Conservation (phyloP, 2,329 filamentous ascomycete species). For the Lachnellula hyalina region DNA sequence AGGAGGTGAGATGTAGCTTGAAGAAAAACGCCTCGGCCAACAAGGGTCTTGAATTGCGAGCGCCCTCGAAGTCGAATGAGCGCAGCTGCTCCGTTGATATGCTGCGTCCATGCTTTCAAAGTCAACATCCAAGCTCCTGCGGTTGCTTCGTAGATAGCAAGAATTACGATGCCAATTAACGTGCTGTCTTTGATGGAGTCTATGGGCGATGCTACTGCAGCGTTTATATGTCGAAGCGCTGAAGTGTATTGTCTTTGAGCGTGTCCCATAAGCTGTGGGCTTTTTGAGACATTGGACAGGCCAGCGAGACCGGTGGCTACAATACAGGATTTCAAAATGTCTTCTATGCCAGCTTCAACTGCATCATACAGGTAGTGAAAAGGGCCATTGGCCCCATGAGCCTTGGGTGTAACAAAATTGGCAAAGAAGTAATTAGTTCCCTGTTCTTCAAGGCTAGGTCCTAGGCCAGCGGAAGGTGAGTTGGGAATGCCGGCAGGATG, state of each 20-base stretch:
- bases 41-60: conserved; percentile 41
- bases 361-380: conserved; percentile 2
- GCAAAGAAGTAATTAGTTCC: conserved; percentile 11
- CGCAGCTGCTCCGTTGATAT: conserved; percentile 47
- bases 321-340: conserved; percentile 2
- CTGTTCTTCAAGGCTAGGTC: conserved; percentile 2
- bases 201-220: conserved; percentile 40
- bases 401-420: conserved; percentile 11
- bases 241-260: conserved; percentile 46
- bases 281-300: conserved; percentile 44
- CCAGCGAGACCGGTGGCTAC: conserved; percentile 44
- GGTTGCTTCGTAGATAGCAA: conserved; percentile 49
- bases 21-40: conserved; percentile 47
- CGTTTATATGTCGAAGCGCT: conserved; percentile 44
- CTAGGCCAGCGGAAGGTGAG: neutral
- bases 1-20: conserved; percentile 47
- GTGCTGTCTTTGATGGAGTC: conserved; percentile 47
- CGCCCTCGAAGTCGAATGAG: conserved; percentile 44
- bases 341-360: conserved; percentile 2
- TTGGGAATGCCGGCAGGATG: conserved; percentile 3
- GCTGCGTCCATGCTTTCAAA: conserved; percentile 46
- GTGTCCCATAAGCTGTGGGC: conserved; percentile 38
- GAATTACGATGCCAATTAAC: conserved; percentile 47
- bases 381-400: neutral
- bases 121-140: conserved; percentile 41